These are phyloP conservation scores for Boletus vinaceobasis DNA, from an alignment of 768 basidiomycete genomes.

Conservation along the genomic window DNA sequence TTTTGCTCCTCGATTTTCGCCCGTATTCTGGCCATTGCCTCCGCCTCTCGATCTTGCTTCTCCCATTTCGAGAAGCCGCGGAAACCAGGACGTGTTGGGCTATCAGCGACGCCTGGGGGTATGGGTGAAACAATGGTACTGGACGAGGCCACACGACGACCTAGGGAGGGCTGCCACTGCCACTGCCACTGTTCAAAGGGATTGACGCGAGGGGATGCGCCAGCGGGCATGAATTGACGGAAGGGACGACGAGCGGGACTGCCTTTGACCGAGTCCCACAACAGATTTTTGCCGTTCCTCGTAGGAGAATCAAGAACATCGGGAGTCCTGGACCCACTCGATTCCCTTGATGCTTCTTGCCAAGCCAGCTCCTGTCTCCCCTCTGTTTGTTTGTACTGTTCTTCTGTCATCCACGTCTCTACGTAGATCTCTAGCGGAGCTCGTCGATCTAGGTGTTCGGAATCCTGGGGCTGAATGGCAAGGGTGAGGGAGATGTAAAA, in stretches of 20 bases:
- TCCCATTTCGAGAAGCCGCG: slow-evolving; percentile 76
- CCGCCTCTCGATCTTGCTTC: slow-evolving; percentile 80
- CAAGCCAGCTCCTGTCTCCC: slow-evolving; percentile 58
- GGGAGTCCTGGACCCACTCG: slow-evolving; percentile 42
- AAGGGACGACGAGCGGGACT: slow-evolving; percentile 41
- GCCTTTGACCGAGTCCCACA: slow-evolving; percentile 62
- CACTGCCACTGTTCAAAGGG: slow-evolving; percentile 41
- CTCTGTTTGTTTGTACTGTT: slow-evolving; percentile 65
- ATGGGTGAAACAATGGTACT: slow-evolving; percentile 25
- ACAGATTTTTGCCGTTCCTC: slow-evolving; percentile 58
- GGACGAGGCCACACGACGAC: slow-evolving; percentile 44
- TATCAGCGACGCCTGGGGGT: slow-evolving; percentile 43
- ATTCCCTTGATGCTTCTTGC: slow-evolving; percentile 54
- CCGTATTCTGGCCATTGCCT: slow-evolving; percentile 70
- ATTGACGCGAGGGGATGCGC: slow-evolving; percentile 44
- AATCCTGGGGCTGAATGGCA: slow-evolving; percentile 65
- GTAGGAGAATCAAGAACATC: slow-evolving; percentile 38
- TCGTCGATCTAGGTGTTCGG: slow-evolving; percentile 70
- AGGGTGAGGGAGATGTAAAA: slow-evolving; percentile 8
- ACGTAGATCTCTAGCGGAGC: slow-evolving; percentile 68
- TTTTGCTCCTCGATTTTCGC: slow-evolving; percentile 46
- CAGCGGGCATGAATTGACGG: slow-evolving; percentile 47
- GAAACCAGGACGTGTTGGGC: slow-evolving; percentile 46
- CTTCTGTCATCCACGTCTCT: slow-evolving; percentile 78
- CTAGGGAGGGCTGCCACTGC: slow-evolving; percentile 33